Conservation (phyloP, 2,329 filamentous ascomycete species). For the Fonsecaea multimorphosa region DNA sequence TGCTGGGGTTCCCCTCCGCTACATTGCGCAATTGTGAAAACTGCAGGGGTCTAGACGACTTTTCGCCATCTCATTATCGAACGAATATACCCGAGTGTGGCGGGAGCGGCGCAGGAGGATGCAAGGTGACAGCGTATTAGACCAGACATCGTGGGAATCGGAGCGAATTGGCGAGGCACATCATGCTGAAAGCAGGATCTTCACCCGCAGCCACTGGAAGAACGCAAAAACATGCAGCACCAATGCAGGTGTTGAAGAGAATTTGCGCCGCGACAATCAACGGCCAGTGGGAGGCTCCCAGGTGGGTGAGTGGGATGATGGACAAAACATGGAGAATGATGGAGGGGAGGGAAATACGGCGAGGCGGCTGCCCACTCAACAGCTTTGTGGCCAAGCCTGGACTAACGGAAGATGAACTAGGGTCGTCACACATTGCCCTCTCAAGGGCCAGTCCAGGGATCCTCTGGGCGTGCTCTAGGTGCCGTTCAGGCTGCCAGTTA, state of each 20-base stretch:
- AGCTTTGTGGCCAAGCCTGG: not conserved
- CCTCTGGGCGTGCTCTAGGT: not conserved
- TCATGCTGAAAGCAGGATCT: slow-evolving; percentile 1
- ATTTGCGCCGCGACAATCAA: not conserved
- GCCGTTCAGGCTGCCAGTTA: not conserved
- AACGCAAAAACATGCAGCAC: not conserved
- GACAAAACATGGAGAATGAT: slow-evolving; percentile 5
- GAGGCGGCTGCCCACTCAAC: slow-evolving; percentile 1
- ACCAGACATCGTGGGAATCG: slow-evolving; percentile 10
- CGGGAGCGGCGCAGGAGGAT: not conserved
- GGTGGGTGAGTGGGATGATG: not conserved
- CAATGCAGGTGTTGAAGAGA: slow-evolving; percentile 6
- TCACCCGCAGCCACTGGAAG: not conserved
- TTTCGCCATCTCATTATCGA: not conserved
- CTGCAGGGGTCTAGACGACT: not conserved
- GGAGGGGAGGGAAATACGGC: not conserved
- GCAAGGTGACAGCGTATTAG: slow-evolving; percentile 2
- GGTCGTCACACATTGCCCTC: slow-evolving; percentile 10
- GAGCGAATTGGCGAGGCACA: slow-evolving; percentile 1
- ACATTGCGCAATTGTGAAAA: not conserved
- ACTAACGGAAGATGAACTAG: not conserved
- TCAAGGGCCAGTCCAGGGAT: not conserved
- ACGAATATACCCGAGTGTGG: not conserved
- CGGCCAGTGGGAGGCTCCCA: not conserved
- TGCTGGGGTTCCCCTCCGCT: not conserved